Conservation (phyloP, 2,329 filamentous ascomycete species). For the Exophiala spinifera region DNA sequence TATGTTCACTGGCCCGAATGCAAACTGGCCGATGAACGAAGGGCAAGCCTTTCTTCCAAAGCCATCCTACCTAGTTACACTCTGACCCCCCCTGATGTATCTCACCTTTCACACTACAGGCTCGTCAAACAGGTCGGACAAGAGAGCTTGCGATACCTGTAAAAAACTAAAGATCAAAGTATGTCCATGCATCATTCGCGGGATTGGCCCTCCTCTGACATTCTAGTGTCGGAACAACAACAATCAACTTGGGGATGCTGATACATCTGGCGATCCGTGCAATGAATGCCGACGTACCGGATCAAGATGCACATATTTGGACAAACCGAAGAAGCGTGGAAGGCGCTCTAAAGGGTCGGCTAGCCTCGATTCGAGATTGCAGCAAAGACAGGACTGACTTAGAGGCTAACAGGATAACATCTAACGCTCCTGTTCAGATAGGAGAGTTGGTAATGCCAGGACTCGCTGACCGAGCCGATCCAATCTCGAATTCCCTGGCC, state of each 20-base stretch:
- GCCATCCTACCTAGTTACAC: too few relatives aligned
- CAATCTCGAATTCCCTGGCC: too few relatives aligned
- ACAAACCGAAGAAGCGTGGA: not conserved
- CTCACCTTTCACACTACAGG: not conserved
- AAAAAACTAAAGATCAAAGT: constrained; percentile 11
- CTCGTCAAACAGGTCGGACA: not conserved
- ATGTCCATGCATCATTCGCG: not conserved
- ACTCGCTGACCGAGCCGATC: too few relatives aligned
- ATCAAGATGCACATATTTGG: too few relatives aligned
- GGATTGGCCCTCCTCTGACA: not conserved
- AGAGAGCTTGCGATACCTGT: constrained; percentile 11
- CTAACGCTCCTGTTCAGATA: too few relatives aligned
- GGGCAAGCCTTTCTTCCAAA: too few relatives aligned
- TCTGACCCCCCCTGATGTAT: not conserved
- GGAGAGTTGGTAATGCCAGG: too few relatives aligned
- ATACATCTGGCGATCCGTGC: not conserved
- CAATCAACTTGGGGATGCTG: not conserved
- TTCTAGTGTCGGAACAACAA: not conserved
- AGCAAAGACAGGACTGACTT: too few relatives aligned
- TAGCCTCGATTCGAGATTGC: not conserved
- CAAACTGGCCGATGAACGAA: too few relatives aligned
- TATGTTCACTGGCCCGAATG: too few relatives aligned
- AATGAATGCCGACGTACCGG: too few relatives aligned
- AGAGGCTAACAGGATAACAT: too few relatives aligned
- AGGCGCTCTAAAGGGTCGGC: not conserved